Base-by-base conservation (phyloP, 768 basidiomycete genomes). In the Xerocomus brunneocitrinus region DNA sequence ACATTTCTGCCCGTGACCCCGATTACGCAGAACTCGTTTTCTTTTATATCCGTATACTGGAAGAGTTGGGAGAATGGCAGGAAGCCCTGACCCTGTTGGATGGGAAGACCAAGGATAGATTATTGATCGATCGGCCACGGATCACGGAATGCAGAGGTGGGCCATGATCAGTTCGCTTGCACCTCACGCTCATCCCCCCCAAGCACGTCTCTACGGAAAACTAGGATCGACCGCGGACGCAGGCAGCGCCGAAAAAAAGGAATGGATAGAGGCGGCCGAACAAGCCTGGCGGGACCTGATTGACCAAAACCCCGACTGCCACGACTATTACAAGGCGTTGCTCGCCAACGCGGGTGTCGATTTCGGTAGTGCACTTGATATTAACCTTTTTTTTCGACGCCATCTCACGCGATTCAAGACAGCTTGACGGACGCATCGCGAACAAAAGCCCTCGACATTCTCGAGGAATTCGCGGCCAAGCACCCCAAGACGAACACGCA, bases 1-100 rank as follows among this genome's bases (percentile, higher is more conserved):
- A 91, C 57, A 76, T 93, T 8, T 83, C 90, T 22, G 70, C 82
- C 58, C 82, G 85, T 60, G 91, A 95, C 65, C 76, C 84, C 49
- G 92, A 95, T 58, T 85, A 87, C 57, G 90, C 89, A 1, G 93
- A 95, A 72, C 75, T 87, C 1, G 65, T 91, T 31, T 75, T 95
- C 5, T 95, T 90, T 67, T 84, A 93, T 64, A 69, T 91, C 40
- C 75, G 73, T 27, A 63, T 92, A 2, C 74, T 94, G 22, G 89
- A 92, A 63, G 87, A 91, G 25, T 64, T 85, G 25, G 87, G 81
- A 39, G 79, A 88, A 50, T 73, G 77, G 41, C 66, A 75, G 1
- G 79, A 80, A 47, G 89, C 87, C 0, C 73, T 91, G 25, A 58
- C 73, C 4, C 63, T 88, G 34, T 77, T 92, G 14, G 87, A 93